A percentile compares a stretch with the other conserved stretches of the same genome.
phyloP scores from a whole-genome alignment of 345 rosid genomes.

The Pistacia atlantica region DNA sequence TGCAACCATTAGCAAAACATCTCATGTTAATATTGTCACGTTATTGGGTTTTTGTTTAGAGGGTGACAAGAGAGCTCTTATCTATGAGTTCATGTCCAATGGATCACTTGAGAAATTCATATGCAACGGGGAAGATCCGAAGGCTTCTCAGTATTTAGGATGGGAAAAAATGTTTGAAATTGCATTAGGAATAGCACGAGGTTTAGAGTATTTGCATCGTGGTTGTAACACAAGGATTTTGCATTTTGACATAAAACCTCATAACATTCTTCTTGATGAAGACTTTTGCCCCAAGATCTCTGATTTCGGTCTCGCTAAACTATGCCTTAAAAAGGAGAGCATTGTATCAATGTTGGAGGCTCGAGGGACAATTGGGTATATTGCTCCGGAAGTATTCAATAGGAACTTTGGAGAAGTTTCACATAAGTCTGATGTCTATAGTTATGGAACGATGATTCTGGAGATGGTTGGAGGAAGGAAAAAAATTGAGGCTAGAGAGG shows the following conservation, averaged over 20 bases:
- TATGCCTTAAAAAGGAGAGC: constrained; percentile 21
- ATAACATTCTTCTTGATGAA: constrained; percentile 20
- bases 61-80: constrained; percentile 19
- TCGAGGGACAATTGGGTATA: constrained; percentile 21
- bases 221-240: constrained; percentile 36
- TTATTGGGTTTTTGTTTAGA: constrained; percentile 24
- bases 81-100: constrained; percentile 36
- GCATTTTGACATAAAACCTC: constrained; percentile 39
- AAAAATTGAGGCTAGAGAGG: not conserved
- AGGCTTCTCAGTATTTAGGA: not conserved
- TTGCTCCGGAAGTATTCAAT: constrained; percentile 26
- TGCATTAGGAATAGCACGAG: constrained; percentile 23
- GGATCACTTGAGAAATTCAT: constrained; percentile 35
- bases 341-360: constrained; percentile 19
- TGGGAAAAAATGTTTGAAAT: constrained; percentile 30
- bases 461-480: constrained; percentile 24
- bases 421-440: constrained; percentile 35
- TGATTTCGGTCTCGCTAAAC: constrained; percentile 25
- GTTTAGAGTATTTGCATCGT: constrained; percentile 36
- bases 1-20: constrained; percentile 29
- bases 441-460: constrained; percentile 31
- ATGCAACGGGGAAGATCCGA: not conserved
- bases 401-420: constrained; percentile 24
- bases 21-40: constrained; percentile 29
- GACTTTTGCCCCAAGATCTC: constrained; percentile 20